phyloP scores from a whole-genome alignment of 1,284 basidiomycete species.

The Austropuccinia psidii region DNA sequence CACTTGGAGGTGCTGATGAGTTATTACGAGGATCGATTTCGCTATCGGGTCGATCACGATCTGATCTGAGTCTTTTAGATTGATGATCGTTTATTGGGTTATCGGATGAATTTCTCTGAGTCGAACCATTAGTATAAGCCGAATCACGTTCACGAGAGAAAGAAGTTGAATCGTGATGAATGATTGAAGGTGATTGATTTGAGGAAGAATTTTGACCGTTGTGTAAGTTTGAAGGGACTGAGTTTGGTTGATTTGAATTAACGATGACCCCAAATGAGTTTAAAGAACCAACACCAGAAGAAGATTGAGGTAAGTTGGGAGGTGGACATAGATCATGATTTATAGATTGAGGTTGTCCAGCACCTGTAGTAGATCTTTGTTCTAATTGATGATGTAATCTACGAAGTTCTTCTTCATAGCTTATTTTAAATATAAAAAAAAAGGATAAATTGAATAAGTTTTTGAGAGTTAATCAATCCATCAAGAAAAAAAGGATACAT shows the following conservation, averaged over 20 bases:
- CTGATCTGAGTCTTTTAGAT: conserved; percentile 21
- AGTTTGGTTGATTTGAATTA: background rate
- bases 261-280: background rate
- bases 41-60: background rate
- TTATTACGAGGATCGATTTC: conserved; percentile 16
- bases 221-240: background rate
- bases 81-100: conserved; percentile 5
- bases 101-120: background rate
- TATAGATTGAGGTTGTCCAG: background rate
- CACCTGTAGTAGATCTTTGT: conserved; percentile 3
- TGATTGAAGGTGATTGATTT: background rate
- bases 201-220: background rate
- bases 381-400: conserved; percentile 27
- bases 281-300: background rate
- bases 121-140: background rate
- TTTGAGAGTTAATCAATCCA: background rate
- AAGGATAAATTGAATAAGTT: background rate
- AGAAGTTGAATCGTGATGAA: background rate
- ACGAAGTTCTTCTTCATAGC: conserved; percentile 34
- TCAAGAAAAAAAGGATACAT: background rate
- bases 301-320: conserved; percentile 1
- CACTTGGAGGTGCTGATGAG: background rate
- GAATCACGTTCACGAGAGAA: background rate
- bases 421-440: background rate
- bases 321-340: conserved; percentile 10